A percentile compares a stretch with the other conserved stretches of the same genome.
Conservation (phyloP, 2,329 filamentous ascomycete genomes). For the Ophiostoma sp. region DNA sequence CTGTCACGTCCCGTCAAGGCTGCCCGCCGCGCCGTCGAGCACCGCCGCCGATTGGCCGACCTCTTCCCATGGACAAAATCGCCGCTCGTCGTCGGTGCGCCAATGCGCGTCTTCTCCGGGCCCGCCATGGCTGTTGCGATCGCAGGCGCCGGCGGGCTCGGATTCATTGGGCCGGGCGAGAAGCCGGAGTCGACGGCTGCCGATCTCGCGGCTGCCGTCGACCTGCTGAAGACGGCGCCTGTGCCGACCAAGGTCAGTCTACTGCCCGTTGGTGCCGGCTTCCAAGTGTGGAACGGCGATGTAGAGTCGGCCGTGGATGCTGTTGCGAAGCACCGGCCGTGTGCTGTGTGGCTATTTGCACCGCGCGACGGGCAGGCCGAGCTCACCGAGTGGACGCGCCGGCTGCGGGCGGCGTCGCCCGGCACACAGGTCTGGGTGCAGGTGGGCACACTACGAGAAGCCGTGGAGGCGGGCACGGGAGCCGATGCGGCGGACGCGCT, state of each 20-base stretch:
- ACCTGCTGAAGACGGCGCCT: conserved; percentile 25
- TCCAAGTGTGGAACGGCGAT: conserved; percentile 51
- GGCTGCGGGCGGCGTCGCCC: conserved; percentile 37
- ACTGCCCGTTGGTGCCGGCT: conserved; percentile 55
- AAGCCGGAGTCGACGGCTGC: conserved; percentile 21
- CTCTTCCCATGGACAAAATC: conserved; percentile 36
- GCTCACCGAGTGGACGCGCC: conserved; percentile 32
- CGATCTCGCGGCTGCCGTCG: conserved; percentile 14
- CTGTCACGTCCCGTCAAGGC: conserved; percentile 18
- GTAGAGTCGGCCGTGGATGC: conserved; percentile 42
- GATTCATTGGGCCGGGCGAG: conserved; percentile 29
- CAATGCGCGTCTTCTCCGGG: conserved; percentile 38
- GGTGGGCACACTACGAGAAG: conserved; percentile 54
- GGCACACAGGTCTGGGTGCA: conserved; percentile 44
- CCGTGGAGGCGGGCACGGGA: conserved; percentile 43
- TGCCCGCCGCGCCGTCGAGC: conserved; percentile 19
- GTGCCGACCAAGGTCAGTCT: conserved; percentile 32
- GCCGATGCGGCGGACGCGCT: conserved; percentile 55
- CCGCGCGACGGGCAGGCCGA: conserved; percentile 41
- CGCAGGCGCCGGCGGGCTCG: conserved; percentile 38
- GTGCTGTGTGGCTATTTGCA: conserved; percentile 63
- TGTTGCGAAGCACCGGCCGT: conserved; percentile 48
- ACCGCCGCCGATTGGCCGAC: conserved; percentile 14
- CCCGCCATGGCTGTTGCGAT: conserved; percentile 38
- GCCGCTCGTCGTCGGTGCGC: conserved; percentile 39